These are phyloP conservation scores for Angomonas ambiguus DNA, from an alignment of 208 protist species.

Conservation along the genomic window DNA sequence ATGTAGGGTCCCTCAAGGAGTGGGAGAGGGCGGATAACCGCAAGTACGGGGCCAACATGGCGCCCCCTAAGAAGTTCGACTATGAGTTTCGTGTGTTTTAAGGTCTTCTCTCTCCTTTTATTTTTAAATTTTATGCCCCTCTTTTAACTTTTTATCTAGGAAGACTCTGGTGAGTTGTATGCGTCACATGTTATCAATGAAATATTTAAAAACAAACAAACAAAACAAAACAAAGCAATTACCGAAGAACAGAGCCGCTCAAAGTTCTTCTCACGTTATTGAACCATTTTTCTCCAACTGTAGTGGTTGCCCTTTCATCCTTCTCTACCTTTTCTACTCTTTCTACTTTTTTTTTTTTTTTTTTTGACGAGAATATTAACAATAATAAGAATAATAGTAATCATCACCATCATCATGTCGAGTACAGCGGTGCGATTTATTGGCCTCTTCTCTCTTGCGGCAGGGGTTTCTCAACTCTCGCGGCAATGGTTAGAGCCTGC, in stretches of 20 bases:
- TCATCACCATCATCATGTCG: too few relatives aligned
- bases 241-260: too few relatives aligned
- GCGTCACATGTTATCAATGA: background rate
- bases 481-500: background rate
- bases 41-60: conserved; percentile 67
- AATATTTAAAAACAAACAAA: conserved; percentile 1
- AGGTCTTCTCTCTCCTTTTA: background rate
- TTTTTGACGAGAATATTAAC: background rate
- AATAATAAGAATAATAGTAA: too few relatives aligned
- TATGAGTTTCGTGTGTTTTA: conserved; percentile 89
- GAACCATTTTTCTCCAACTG: too few relatives aligned
- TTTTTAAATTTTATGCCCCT: background rate
- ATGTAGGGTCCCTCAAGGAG: conserved; percentile 41
- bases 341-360: background rate
- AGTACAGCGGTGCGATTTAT: background rate
- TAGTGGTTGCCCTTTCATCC: background rate
- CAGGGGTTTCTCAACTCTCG: background rate
- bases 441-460: background rate
- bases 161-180: background rate
- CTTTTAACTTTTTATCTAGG: background rate
- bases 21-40: conserved; percentile 73
- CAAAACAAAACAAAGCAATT: conserved; percentile 3
- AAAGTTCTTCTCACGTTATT: too few relatives aligned
- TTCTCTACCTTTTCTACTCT: background rate
- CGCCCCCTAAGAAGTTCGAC: conserved; percentile 68